Conservation (phyloP, 495 filamentous ascomycete species). For the Aspergillus heteromorphus region DNA sequence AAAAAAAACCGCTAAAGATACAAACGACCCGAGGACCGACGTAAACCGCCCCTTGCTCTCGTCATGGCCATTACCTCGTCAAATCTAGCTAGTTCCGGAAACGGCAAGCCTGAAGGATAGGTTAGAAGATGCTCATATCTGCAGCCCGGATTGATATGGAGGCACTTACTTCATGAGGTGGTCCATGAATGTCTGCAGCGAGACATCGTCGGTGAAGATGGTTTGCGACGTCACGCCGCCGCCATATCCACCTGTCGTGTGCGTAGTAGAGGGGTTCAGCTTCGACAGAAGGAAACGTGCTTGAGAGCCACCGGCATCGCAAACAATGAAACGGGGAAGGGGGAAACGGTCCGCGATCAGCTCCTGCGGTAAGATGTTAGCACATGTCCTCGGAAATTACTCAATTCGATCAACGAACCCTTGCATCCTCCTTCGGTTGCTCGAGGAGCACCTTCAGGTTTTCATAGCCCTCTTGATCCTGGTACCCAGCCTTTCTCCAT, state of each 20-base stretch:
- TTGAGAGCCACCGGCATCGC: constrained; percentile 96
- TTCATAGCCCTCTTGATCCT: constrained; percentile 97
- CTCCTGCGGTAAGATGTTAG: constrained; percentile 53
- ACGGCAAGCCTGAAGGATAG: constrained; percentile 49
- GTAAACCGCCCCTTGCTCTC: constrained; percentile 35
- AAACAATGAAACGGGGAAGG: constrained; percentile 96
- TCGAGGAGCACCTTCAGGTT: constrained; percentile 88
- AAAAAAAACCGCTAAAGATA: constrained; percentile 44
- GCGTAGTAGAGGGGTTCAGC: constrained; percentile 97
- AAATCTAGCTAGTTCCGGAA: constrained; percentile 54
- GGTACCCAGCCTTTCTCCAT: constrained; percentile 97
- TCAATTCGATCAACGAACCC: constrained; percentile 51
- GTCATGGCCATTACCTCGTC: constrained; percentile 27
- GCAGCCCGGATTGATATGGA: background rate
- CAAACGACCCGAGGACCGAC: constrained; percentile 37
- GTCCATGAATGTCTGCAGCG: constrained; percentile 98
- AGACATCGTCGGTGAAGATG: constrained; percentile 99
- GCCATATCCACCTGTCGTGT: constrained; percentile 87
- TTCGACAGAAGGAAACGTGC: constrained; percentile 97
- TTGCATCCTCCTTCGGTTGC: constrained; percentile 95
- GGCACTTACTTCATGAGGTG: constrained; percentile 94
- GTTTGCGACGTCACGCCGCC: constrained; percentile 91
- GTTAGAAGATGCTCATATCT: constrained; percentile 24
- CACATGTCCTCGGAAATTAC: background rate
- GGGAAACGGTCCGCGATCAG: constrained; percentile 97